Conservation (phyloP, 2,329 filamentous ascomycete species). For the Xylaria sp. region DNA sequence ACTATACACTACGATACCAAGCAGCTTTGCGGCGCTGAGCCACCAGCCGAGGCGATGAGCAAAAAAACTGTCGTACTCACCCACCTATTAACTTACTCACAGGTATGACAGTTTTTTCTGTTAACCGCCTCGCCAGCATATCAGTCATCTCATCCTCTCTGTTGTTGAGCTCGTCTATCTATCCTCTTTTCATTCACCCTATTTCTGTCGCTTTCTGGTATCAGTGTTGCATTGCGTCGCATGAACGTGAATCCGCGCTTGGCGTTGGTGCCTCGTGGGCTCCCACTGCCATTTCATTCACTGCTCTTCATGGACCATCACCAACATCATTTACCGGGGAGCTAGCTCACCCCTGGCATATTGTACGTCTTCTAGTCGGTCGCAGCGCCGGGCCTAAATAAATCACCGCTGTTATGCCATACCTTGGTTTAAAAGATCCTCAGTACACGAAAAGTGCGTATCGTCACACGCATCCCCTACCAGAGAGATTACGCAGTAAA, state of each 20-base stretch:
- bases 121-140: background rate
- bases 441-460: background rate
- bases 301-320: background rate
- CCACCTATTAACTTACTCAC: no score
- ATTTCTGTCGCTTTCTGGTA: conserved; percentile 1
- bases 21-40: no score
- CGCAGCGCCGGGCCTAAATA: conserved; percentile 5
- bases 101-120: no score
- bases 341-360: background rate
- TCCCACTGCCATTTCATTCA: background rate
- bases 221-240: conserved; percentile 10
- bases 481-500: no score
- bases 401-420: conserved; percentile 6
- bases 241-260: background rate
- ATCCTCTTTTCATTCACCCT: conserved; percentile 1
- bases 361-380: background rate
- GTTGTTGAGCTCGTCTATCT: background rate
- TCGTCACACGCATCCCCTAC: no score
- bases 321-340: background rate
- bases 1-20: no score
- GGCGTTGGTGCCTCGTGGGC: background rate
- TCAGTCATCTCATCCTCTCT: background rate
- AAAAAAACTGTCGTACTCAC: no score
- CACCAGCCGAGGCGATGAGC: no score
- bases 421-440: background rate